These are phyloP conservation scores for Astrothelium macrocarpum DNA, from an alignment of 495 filamentous ascomycete species.

Conservation along the genomic window DNA sequence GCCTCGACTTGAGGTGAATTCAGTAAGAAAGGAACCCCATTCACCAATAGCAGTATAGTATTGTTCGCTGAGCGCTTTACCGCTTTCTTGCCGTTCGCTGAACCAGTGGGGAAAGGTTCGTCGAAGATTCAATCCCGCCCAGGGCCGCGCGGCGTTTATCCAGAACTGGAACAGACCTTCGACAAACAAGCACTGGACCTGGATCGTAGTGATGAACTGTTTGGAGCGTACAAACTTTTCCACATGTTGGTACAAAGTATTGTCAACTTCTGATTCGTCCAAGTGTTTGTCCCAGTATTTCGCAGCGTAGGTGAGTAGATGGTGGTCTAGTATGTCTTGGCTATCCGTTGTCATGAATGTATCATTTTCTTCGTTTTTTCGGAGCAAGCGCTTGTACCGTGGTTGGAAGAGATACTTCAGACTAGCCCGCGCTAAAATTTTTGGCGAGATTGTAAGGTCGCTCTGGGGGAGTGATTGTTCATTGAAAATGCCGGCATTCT, in stretches of 20 bases:
- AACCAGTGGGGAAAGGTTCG: slow-evolving; percentile 18
- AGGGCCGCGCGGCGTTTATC: slow-evolving; percentile 7
- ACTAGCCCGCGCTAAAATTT: not conserved
- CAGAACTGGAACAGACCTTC: slow-evolving; percentile 8
- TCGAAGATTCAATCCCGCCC: slow-evolving; percentile 8
- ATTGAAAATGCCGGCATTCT: slow-evolving; percentile 1
- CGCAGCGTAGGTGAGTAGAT: slow-evolving; percentile 16
- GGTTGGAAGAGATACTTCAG: slow-evolving; percentile 7
- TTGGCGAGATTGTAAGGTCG: not conserved
- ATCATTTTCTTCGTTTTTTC: not conserved
- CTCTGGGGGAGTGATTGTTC: not conserved
- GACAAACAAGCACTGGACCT: slow-evolving; percentile 14
- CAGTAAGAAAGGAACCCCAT: slow-evolving; percentile 14
- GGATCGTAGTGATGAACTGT: slow-evolving; percentile 13
- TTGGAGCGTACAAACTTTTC: slow-evolving; percentile 11
- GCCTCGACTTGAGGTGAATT: slow-evolving; percentile 1
- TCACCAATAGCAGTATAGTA: slow-evolving; percentile 10
- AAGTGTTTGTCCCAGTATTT: slow-evolving; percentile 22
- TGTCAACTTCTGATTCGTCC: slow-evolving; percentile 10
- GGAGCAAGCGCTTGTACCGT: slow-evolving; percentile 2
- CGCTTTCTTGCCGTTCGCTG: not conserved
- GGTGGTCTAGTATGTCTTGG: slow-evolving; percentile 13
- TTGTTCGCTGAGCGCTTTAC: slow-evolving; percentile 8
- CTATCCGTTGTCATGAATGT: not conserved
- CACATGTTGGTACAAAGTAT: slow-evolving; percentile 12